Percentiles rank a stretch among this genome's conserved stretches.
Evolutionary conservation across 2,329 filamentous ascomycete genomes (phyloP).

Genomic region (Cordyceps cicadae): DNA sequence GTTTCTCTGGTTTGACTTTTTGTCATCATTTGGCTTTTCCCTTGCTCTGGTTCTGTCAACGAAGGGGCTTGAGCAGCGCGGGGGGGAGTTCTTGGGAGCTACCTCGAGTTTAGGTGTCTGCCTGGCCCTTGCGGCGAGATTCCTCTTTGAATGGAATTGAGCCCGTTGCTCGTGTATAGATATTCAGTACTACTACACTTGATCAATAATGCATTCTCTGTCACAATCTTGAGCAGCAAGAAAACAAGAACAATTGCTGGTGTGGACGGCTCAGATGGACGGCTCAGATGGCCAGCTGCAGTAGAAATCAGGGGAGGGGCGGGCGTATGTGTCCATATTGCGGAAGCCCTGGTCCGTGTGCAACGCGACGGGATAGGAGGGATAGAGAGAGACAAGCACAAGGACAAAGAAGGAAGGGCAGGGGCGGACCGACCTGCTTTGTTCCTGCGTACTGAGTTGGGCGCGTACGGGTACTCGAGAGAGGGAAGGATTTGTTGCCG

Average conservation of each 20-base stretch:
- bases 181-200: conserved; percentile 22
- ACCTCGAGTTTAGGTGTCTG: background rate
- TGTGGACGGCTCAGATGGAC: background rate
- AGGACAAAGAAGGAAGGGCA: background rate
- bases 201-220: conserved; percentile 25
- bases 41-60: conserved; percentile 8
- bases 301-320: background rate
- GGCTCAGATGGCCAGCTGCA: background rate
- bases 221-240: background rate
- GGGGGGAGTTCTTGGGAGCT: background rate
- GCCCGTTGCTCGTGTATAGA: conserved; percentile 28
- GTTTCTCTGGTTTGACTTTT: conserved; percentile 53
- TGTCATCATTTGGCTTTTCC: conserved; percentile 17
- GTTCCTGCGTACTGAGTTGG: background rate
- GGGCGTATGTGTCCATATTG: background rate
- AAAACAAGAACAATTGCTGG: background rate
- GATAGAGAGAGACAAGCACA: background rate
- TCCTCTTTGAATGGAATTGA: conserved; percentile 21
- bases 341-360: background rate
- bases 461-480: no score
- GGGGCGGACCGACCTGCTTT: background rate
- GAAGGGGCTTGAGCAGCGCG: conserved; percentile 7
- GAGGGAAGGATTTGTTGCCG: background rate
- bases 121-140: conserved; percentile 3
- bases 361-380: background rate